Evolutionary conservation across 2,329 filamentous ascomycete species (phyloP), one percentile per base, ranked within the genome.

Genomic region (Ramularia endophylla): DNA sequence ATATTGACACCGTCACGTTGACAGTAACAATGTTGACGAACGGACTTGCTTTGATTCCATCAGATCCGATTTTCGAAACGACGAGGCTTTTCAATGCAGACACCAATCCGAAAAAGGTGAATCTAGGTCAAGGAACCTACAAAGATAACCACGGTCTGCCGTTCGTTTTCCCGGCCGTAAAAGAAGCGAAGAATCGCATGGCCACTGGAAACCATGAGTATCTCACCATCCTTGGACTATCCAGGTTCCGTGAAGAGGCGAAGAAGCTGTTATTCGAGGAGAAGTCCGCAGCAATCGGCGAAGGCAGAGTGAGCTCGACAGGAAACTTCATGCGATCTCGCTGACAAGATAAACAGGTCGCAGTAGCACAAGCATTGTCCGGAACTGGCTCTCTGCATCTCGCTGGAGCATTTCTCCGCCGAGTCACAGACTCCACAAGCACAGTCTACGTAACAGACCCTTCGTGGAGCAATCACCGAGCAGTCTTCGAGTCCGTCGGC

Each of bases 71-170:
- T n/a, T n/a, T n/a, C n/a, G n/a, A n/a, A n/a, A n/a, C n/a, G n/a
- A n/a, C n/a, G n/a, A n/a, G n/a, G n/a, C n/a, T n/a, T n/a, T n/a
- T n/a, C n/a, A n/a, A n/a, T n/a, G n/a, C n/a, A n/a, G n/a, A n/a
- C n/a, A n/a, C n/a, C n/a, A n/a, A n/a, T n/a, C n/a, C n/a, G n/a
- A n/a, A n/a, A n/a, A n/a, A n/a, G n/a, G n/a, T n/a, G n/a, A n/a
- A 95, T 75, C 75, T 97, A 47, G 90, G 85, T 85, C 89, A 95
- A 56, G 90, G 92, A 61, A 90, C 92, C 62, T 98, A 98, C 80
- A 87, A 90, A 63, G 90, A 97, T 66, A 88, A 97, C 75, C 76
- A 87, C 70, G 92, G 90, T 69, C 95, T 95, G 78, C 92, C 92
- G 46, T 97, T 89, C 68, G 89, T 97, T 51, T 85, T 98, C 47